Base-by-base conservation (phyloP, 441 rosid species). In the Manihot esculenta region DNA sequence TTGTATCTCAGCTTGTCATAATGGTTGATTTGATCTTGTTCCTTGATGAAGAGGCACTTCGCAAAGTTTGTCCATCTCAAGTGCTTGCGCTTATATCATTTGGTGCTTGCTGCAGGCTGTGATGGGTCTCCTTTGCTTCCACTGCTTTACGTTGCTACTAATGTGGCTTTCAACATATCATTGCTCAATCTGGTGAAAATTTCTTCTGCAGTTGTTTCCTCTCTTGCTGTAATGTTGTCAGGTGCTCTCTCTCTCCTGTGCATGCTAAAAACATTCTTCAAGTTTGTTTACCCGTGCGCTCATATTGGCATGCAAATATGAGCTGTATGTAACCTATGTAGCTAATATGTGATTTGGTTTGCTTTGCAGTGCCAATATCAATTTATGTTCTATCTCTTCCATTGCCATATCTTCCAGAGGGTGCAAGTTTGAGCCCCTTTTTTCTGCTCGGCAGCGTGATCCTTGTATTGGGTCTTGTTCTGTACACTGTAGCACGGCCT, bases 91-190 rank as follows among this genome's bases (percentile, higher is more conserved):
- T 27, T 27, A 56, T 27, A 62, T 71, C 12, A 49, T 3, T 56
- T 57, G 65, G 63, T 45, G 65, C 64, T 38, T 69, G 53, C 49
- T 76, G 76, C 84, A 91, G 96, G 86, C 75, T 89, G 90, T 54
- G 86, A 88, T 3, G 96, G 96, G 47, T 88, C 96, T 70, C 93
- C 94, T 15, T 59, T 85, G 78, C 91, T 91, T 77, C 97, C 96
- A 15, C 81, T 93, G 20, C 86, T 91, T 53, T 93, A 87, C 65
- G 73, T 91, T 51, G 74, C 82, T 26, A 79, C 89, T 62, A 89
- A 93, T 69, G 81, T 89, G 51, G 84, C 86, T 72, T 89, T 93
- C 88, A 93, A 91, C 81, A 85, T 91, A 80, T 88, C 93, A 8
- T 15, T 76, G 71, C 98, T 93, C 75, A 83, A 81, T 74, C 81